These are phyloP conservation scores for Fusarium acutatum DNA, from an alignment of 2,329 filamentous ascomycete genomes.

Conservation along the genomic window DNA sequence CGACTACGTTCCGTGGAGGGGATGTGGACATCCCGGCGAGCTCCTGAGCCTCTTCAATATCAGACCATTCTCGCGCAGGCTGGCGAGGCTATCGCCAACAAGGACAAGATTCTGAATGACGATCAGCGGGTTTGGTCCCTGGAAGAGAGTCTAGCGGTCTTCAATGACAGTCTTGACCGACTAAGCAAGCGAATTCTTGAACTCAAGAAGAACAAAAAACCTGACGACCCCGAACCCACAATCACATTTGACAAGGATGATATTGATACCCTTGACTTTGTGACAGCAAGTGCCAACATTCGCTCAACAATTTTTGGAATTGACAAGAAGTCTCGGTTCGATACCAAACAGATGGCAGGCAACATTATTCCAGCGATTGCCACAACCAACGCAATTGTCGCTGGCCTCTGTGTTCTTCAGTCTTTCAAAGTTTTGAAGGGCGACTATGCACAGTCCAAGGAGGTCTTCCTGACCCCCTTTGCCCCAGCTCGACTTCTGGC, in stretches of 20 bases:
- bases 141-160: constrained; percentile 84
- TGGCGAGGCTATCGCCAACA: constrained; percentile 56
- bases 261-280: constrained; percentile 92
- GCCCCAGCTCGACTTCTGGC: constrained; percentile 66
- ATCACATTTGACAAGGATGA: constrained; percentile 98
- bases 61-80: constrained; percentile 65
- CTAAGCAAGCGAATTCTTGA: constrained; percentile 78
- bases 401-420: constrained; percentile 89
- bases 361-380: constrained; percentile 99
- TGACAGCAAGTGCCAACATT: constrained; percentile 88
- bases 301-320: constrained; percentile 91
- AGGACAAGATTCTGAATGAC: constrained; percentile 65
- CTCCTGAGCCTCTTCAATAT: constrained; percentile 79
- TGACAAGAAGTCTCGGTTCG: constrained; percentile 87
- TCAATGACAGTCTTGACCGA: constrained; percentile 82
- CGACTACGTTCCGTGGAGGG: constrained; percentile 87
- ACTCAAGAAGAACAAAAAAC: constrained; percentile 61
- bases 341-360: constrained; percentile 98
- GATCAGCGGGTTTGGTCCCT: constrained; percentile 85
- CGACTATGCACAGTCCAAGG: constrained; percentile 76
- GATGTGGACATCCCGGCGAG: constrained; percentile 89
- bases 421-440: constrained; percentile 88
- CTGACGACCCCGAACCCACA: constrained; percentile 65
- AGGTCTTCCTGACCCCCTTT: constrained; percentile 83
- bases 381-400: constrained; percentile 96